These are phyloP conservation scores for Pseudonitzschia pungens DNA, from an alignment of 108 stramenopile genomes.

Conservation along the genomic window DNA sequence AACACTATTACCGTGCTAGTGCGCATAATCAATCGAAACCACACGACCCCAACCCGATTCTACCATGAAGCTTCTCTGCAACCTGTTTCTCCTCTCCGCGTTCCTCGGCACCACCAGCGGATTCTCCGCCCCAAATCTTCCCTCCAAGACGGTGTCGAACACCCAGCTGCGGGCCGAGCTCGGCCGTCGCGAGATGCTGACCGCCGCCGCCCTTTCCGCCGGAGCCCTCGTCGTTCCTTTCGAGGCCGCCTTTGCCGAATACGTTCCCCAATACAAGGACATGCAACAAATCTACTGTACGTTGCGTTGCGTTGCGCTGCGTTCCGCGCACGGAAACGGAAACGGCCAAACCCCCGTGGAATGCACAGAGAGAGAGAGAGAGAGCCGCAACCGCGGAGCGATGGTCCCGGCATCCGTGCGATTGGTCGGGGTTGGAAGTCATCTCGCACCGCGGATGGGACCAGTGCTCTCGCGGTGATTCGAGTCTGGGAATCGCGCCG, in stretches of 20 bases:
- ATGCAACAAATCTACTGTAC: slow-evolving; percentile 33
- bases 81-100: background rate
- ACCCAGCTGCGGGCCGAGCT: slow-evolving; percentile 9
- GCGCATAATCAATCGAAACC: no score
- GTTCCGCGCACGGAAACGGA: no score
- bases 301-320: background rate
- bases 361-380: no score
- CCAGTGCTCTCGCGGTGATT: no score
- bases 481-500: no score
- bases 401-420: no score
- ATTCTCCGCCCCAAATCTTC: background rate
- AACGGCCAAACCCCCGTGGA: no score
- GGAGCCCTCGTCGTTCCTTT: slow-evolving; percentile 4
- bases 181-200: slow-evolving; percentile 19
- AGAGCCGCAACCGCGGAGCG: no score
- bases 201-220: slow-evolving; percentile 7
- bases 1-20: no score
- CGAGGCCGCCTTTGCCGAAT: slow-evolving; percentile 9
- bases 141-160: background rate
- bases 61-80: slow-evolving; percentile 3
- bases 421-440: no score
- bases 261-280: slow-evolving; percentile 35
- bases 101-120: background rate
- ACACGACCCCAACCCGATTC: no score
- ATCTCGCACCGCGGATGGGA: no score